Percentiles rank a stretch among this genome's conserved stretches.
These are phyloP conservation scores for Pseudocercospora fuligena DNA, from an alignment of 2,329 filamentous ascomycete species.

Conservation along the genomic window DNA sequence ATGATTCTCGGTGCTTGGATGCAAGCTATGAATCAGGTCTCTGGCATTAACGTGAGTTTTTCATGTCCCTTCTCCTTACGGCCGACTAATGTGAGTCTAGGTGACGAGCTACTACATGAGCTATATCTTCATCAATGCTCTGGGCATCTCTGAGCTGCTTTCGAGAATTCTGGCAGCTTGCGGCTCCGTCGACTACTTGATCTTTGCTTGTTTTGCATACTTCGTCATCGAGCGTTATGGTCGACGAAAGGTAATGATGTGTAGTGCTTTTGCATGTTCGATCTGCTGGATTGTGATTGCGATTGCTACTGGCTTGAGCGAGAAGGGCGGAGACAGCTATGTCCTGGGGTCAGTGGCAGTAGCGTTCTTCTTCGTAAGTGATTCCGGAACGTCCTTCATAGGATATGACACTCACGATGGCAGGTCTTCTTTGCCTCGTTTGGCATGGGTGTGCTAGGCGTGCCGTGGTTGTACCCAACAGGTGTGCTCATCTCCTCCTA, in stretches of 20 bases:
- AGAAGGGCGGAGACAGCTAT: slow-evolving; percentile 49
- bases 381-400: no score
- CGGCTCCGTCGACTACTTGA: slow-evolving; percentile 57
- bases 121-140: slow-evolving; percentile 56
- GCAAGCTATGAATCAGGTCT: slow-evolving; percentile 37
- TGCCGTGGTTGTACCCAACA: slow-evolving; percentile 24
- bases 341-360: slow-evolving; percentile 55
- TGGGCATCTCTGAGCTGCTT: slow-evolving; percentile 56
- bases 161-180: slow-evolving; percentile 55
- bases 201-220: slow-evolving; percentile 52
- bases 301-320: slow-evolving; percentile 48
- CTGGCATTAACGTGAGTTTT: slow-evolving; percentile 34
- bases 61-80: not conserved
- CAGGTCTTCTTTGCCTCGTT: slow-evolving; percentile 45
- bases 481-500: not conserved
- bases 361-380: slow-evolving; percentile 47
- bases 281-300: slow-evolving; percentile 57
- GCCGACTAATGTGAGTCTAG: not conserved
- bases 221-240: slow-evolving; percentile 57
- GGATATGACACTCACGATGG: not conserved
- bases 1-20: slow-evolving; percentile 36
- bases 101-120: slow-evolving; percentile 42
- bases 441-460: slow-evolving; percentile 39
- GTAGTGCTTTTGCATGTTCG: slow-evolving; percentile 53
- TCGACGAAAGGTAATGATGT: slow-evolving; percentile 56